phyloP scores from a whole-genome alignment of 768 basidiomycete species.

The Kwoniella newhampshirensis region DNA sequence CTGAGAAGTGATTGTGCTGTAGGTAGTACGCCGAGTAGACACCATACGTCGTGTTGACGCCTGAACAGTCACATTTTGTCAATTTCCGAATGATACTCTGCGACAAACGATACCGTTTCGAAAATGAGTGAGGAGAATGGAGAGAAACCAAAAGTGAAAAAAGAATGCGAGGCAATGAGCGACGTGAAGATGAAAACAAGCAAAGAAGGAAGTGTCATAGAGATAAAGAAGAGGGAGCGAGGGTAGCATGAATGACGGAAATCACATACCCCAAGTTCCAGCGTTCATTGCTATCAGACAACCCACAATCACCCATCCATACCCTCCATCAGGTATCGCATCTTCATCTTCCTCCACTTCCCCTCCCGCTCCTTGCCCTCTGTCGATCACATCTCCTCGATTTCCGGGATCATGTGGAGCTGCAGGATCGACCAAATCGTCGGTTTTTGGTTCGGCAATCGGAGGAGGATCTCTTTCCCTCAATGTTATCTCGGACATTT shows the following conservation, averaged over 20 bases:
- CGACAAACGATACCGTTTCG: no score
- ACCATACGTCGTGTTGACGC: slow-evolving; percentile 47
- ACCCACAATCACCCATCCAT: slow-evolving; percentile 51
- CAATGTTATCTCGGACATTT: background rate
- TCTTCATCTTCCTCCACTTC: slow-evolving; percentile 15
- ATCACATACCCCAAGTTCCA: slow-evolving; percentile 42
- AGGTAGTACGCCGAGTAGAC: slow-evolving; percentile 41
- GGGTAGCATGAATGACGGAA: background rate
- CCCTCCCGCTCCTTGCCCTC: background rate
- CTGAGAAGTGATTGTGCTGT: slow-evolving; percentile 35
- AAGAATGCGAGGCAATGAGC: background rate
- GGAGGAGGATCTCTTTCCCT: no score
- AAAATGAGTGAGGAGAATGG: no score
- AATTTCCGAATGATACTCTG: no score
- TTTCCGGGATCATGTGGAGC: background rate
- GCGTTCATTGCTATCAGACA: slow-evolving; percentile 43
- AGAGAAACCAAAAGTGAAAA: no score
- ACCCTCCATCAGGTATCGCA: slow-evolving; percentile 51
- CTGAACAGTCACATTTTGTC: slow-evolving; percentile 12
- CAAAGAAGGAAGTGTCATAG: background rate
- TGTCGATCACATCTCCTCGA: background rate
- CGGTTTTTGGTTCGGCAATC: no score
- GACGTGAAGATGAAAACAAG: background rate
- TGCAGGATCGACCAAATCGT: background rate
- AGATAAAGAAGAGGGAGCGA: background rate